These are phyloP conservation scores for Talaromyces sp. DNA, from an alignment of 2,329 filamentous ascomycete species.

Conservation along the genomic window DNA sequence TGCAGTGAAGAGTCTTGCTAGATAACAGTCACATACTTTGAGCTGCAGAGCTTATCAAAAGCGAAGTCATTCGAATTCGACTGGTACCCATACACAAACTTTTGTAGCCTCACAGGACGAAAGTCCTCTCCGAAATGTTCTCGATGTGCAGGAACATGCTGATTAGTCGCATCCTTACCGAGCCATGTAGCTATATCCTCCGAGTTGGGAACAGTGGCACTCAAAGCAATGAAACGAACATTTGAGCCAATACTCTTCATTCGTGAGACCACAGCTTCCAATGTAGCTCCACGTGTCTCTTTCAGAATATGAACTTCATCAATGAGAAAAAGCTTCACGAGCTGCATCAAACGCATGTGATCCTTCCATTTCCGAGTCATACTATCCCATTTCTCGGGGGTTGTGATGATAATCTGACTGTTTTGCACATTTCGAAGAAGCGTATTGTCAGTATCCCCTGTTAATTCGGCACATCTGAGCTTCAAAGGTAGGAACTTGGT, in stretches of 20 bases:
- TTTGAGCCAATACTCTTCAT: conserved; percentile 80
- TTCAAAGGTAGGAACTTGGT: conserved; percentile 70
- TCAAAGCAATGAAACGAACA: conserved; percentile 78
- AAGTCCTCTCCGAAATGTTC: conserved; percentile 79
- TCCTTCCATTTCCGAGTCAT: conserved; percentile 87
- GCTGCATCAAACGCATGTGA: conserved; percentile 70
- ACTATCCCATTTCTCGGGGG: conserved; percentile 90
- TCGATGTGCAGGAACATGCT: conserved; percentile 64
- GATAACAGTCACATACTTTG: conserved; percentile 57
- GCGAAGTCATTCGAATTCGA: conserved; percentile 69
- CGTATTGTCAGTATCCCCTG: conserved; percentile 72
- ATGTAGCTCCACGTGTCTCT: conserved; percentile 73
- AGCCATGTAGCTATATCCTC: conserved; percentile 80
- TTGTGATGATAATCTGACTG: conserved; percentile 82
- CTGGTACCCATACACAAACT: conserved; percentile 74
- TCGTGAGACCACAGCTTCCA: conserved; percentile 81
- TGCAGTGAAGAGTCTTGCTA: too few species aligned
- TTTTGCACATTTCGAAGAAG: conserved; percentile 70
- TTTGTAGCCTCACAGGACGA: conserved; percentile 74
- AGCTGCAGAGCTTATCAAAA: conserved; percentile 71
- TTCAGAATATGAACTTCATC: conserved; percentile 88
- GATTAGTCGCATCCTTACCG: conserved; percentile 64
- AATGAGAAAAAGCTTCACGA: conserved; percentile 79
- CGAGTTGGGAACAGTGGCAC: conserved; percentile 82
- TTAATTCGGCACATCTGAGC: conserved; percentile 74